These are phyloP conservation scores for Suillus discolor DNA, from an alignment of 768 basidiomycete species.

Conservation along the genomic window DNA sequence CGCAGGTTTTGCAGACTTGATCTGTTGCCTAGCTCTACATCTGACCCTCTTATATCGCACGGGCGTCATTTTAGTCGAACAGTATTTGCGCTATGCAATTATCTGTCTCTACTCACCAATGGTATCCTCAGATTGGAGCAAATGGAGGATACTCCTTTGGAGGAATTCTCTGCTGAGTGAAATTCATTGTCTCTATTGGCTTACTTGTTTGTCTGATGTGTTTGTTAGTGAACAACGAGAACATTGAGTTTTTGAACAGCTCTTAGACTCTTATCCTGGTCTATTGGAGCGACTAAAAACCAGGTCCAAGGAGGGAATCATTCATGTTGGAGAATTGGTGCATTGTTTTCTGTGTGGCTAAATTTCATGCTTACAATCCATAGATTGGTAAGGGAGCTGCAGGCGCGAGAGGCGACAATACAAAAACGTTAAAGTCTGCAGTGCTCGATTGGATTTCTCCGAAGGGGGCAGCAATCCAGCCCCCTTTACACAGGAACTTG, in stretches of 20 bases:
- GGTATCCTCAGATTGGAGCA: background rate
- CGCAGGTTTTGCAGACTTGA: background rate
- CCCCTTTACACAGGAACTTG: slow-evolving; percentile 15
- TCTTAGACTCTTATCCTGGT: slow-evolving; percentile 6
- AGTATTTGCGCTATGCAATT: background rate
- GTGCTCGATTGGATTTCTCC: slow-evolving; percentile 24
- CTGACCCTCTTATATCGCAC: too few relatives aligned
- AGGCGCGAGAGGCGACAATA: slow-evolving; percentile 12
- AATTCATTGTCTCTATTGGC: background rate
- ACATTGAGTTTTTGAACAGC: slow-evolving; percentile 3
- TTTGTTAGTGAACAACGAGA: slow-evolving; percentile 9
- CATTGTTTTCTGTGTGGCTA: background rate
- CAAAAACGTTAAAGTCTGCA: slow-evolving; percentile 12
- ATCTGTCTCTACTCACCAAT: slow-evolving; percentile 1
- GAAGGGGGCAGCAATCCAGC: slow-evolving; percentile 16
- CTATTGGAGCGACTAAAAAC: slow-evolving; percentile 2
- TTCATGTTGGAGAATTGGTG: slow-evolving; percentile 8
- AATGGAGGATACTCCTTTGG: background rate
- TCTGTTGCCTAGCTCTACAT: too few relatives aligned
- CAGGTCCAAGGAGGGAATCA: slow-evolving; percentile 5
- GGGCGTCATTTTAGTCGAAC: background rate
- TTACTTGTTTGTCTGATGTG: background rate
- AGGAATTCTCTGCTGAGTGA: background rate
- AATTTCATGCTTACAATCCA: background rate
- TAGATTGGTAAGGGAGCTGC: slow-evolving; percentile 7